Conservation (phyloP, 2,329 filamentous ascomycete species). For the Thermoascus crustaceus region DNA sequence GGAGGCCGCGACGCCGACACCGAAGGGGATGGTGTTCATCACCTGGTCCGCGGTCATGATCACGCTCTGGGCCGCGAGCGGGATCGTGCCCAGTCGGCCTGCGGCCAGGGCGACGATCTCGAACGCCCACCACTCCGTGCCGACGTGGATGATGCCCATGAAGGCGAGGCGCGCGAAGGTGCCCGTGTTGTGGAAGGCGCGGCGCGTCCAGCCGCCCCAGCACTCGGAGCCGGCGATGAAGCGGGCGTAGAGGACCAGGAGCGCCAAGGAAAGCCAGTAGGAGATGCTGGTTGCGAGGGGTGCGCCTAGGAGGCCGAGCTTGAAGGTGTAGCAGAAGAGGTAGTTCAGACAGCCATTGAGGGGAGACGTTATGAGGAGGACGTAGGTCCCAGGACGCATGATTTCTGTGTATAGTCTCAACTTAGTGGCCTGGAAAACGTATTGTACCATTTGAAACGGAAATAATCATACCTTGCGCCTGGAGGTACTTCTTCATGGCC, state of each 20-base stretch:
- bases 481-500: conserved; percentile 57
- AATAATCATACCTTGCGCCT: conserved; percentile 43
- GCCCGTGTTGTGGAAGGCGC: conserved; percentile 57
- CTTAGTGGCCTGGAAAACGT: conserved; percentile 12
- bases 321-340: conserved; percentile 64
- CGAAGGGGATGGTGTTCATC: conserved; percentile 79
- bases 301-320: conserved; percentile 66
- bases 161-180: conserved; percentile 67
- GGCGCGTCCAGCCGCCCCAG: conserved; percentile 66
- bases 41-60: conserved; percentile 87
- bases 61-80: conserved; percentile 74
- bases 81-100: conserved; percentile 68
- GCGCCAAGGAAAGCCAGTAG: conserved; percentile 75
- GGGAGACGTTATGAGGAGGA: conserved; percentile 53
- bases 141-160: conserved; percentile 72
- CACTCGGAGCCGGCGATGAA: conserved; percentile 65
- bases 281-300: conserved; percentile 75
- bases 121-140: conserved; percentile 92
- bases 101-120: conserved; percentile 81
- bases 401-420: conserved; percentile 38
- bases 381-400: conserved; percentile 57
- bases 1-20: conserved; percentile 73
- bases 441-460: background rate
- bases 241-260: conserved; percentile 64
- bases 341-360: conserved; percentile 52